Base-by-base conservation (phyloP, 2,329 filamentous ascomycete genomes). In the Stachybotrys chartarum region DNA sequence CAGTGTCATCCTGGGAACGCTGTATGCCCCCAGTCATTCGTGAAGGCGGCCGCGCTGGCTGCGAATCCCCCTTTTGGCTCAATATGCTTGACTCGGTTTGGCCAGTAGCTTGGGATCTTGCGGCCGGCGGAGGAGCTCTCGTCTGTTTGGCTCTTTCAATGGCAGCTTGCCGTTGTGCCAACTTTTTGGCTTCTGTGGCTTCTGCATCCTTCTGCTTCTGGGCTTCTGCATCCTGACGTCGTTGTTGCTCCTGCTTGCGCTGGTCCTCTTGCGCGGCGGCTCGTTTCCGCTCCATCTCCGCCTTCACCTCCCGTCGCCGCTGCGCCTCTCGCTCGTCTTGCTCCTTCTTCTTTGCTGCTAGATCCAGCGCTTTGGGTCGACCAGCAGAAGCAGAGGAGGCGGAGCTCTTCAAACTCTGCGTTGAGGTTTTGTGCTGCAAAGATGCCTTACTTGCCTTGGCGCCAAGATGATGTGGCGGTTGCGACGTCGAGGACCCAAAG, bases 261-360 rank as follows among this genome's bases (percentile, higher is more conserved):
- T 88, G 82, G 61, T 89, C 86, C 57, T 87, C 85, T 61, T 87
- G 85, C 17, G 75, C 70, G 6, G 82, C 83, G 51, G 83, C 82
- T 57, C 88, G 81, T 72, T 91, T 91, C 51, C 88, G 85, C 67
- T 96, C 91, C 39, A 88, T 75, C 63, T 95, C 90, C 16, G 85
- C 82, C 71, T 95, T 96, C 44, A 87, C 85, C 18, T 95, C 89
- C 8, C 86, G 85, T 65, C 90, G 93, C 52, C 86, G 84, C 64
- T 91, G 86, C 14, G 84, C 83, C 60, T 91, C 89, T 51, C 85
- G 84, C 66, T 95, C 90, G 63, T 96, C 91, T 67, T 86, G 87
- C 68, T 96, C 91, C 67, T 88, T 93, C 70, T 91, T 92, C 65
- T 85, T 87, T 45, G 90, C 88, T 3, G 87, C 90, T 51, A 88